phyloP scores from a whole-genome alignment of 2,329 filamentous ascomycete genomes.

The Diatrype stigma region DNA sequence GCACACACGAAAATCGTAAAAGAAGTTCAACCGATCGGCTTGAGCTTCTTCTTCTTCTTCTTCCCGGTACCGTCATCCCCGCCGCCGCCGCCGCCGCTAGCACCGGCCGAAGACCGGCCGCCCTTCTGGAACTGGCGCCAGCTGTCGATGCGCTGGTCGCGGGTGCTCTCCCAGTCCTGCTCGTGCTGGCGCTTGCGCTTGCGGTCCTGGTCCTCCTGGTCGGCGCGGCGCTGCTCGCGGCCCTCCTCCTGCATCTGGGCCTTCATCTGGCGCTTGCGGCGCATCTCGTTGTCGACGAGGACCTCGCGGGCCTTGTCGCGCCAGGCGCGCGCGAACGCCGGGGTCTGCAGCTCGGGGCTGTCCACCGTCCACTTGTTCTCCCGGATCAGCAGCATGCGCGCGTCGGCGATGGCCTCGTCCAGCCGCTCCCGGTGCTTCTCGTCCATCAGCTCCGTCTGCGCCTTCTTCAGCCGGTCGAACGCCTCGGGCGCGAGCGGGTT shows the following conservation, averaged over 20 bases:
- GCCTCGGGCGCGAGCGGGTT: constrained; percentile 90
- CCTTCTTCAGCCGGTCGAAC: constrained; percentile 95
- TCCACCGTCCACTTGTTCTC: constrained; percentile 92
- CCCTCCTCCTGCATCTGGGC: constrained; percentile 97
- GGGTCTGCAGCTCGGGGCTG: constrained; percentile 78
- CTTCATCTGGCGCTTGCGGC: constrained; percentile 79
- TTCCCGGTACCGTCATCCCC: constrained; percentile 37
- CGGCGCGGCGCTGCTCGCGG: constrained; percentile 76
- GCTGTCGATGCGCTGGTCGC: constrained; percentile 86
- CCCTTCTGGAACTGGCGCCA: constrained; percentile 91
- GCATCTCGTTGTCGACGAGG: constrained; percentile 86
- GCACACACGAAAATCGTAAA: background rate
- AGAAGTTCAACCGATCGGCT: constrained; percentile 50
- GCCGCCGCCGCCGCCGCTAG: constrained; percentile 17
- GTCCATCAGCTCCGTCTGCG: constrained; percentile 85
- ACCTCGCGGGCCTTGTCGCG: constrained; percentile 85
- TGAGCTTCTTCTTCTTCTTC: constrained; percentile 71
- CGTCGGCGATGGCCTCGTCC: constrained; percentile 94
- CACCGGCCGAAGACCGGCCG: too few species aligned
- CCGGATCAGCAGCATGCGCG: constrained; percentile 88
- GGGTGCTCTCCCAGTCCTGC: constrained; percentile 88
- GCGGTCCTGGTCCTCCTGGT: constrained; percentile 76
- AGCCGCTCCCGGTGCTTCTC: constrained; percentile 84
- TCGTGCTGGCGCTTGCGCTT: constrained; percentile 90
- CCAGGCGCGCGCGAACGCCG: constrained; percentile 81